Percentiles rank a stretch among this genome's conserved stretches.
Conservation (phyloP, 192 early-diverging fungal species). For the Rhizoclosmatium sp. region DNA sequence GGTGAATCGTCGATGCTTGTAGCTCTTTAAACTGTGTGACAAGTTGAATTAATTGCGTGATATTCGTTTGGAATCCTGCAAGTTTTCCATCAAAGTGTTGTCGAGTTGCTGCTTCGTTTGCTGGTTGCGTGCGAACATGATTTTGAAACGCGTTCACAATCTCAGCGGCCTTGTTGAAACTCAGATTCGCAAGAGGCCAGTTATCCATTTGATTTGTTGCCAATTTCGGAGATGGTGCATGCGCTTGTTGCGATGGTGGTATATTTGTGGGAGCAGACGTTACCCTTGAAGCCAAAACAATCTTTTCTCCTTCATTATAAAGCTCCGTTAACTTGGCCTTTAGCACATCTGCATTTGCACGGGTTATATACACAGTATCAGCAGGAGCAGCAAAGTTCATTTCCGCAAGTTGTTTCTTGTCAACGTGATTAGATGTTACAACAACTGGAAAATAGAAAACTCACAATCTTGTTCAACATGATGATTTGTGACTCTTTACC, state of each 20-base stretch:
- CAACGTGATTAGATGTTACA: too few relatives aligned
- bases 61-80: too few relatives aligned
- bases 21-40: too few relatives aligned
- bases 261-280: background rate
- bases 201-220: background rate
- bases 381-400: background rate
- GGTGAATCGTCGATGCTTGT: too few relatives aligned
- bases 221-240: background rate
- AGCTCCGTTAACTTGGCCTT: background rate
- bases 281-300: background rate
- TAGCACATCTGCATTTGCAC: background rate
- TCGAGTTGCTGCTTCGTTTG: background rate
- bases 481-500: background rate
- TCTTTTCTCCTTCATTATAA: background rate
- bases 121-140: background rate
- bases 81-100: too few relatives aligned
- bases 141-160: too few relatives aligned
- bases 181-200: too few relatives aligned
- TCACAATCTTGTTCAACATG: conserved; percentile 4
- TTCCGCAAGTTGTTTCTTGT: too few relatives aligned
- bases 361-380: conserved; percentile 3
- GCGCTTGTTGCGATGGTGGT: background rate
- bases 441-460: background rate
- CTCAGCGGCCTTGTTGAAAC: too few relatives aligned
- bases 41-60: too few relatives aligned